Evolutionary conservation across 1,284 basidiomycete species (phyloP), one percentile per base, ranked within the genome.

Genomic region (Leccinum insolens): DNA sequence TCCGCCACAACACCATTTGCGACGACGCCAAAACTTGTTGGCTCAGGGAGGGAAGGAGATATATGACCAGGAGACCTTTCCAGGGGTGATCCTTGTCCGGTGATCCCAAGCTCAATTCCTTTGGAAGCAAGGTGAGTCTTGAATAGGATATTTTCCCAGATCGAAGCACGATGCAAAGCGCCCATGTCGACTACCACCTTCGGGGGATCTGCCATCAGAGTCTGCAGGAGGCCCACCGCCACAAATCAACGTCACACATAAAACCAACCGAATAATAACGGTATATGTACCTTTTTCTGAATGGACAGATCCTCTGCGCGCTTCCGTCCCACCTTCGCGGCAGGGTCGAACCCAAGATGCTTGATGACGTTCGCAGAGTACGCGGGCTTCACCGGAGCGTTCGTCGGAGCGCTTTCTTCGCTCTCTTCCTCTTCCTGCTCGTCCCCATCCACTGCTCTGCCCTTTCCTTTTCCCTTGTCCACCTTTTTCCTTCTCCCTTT

Each of bases 101-200:
- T 84, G 44, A 77, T 76, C 49, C 78, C 77, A 37, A 80, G 77
- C 31, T 80, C 78, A 31, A 89, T 85, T 34, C 88, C 88, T 70
- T 85, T 87, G 7, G 81, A 80, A 25, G 82, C 79, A 12, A 91
- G 78, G 25, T 83, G 86, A 25, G 83, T 81, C 74, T 94, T 94
- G 70, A 96, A 84, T 37, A 90, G 81, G 63, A 95, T 90, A 72
- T 93, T 94, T 80, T 97, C 94, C 93, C 94, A 96, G 17, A 93
- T 85, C 70, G 88, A 89, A 3, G 89, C 87, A n/a, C 95, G 89
- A 76, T 98, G 95, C 12, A 99, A 82, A 37, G 87, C 81, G 9
- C 95, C 96, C 34, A 99, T 84, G 70, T 94, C 87, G 7, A 83
- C 79, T 34, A 99, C 80, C 31, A 95, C 87, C 67, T 90, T 85